Base-by-base conservation (phyloP, 2,329 filamentous ascomycete genomes). In the Aspergillus costaricaensis region DNA sequence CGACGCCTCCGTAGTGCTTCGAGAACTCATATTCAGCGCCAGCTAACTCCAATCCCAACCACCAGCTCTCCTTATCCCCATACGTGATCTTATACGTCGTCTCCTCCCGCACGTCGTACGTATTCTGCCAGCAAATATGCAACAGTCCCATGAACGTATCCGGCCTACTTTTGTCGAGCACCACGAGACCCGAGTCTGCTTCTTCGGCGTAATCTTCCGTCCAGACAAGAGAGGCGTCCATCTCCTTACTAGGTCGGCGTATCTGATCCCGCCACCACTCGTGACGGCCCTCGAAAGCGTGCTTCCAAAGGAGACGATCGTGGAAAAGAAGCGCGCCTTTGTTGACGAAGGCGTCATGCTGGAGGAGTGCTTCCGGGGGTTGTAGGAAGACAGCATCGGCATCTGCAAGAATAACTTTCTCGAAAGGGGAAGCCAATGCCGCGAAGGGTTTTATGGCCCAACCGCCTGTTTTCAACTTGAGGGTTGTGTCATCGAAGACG, bases 371-470 rank as follows among this genome's bases (percentile, higher is more conserved):
- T n/a, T 62, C 60, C 1, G 60, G 60, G 1, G 38, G 52, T 43
- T 62, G 60, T 1, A 62, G 51, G 12, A 62, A 62, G 0, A 59
- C 60, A 0, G 57, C 60, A 17, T 62, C 60, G 0, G 57, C 52
- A 15, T 59, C 60, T 8, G 32, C 60, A 15, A 62, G 32, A 3
- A 62, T 56, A 3, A 62, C 48, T 2, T 27, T 32, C n/a, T 62
- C 57, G 25, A 59, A 62, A 10, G 21, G 57, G 4, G 60, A 54
- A 5, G 12, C 60, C 4, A 62, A 27, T 3, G 60, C 60, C 9
- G 60, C 60, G 17, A 62, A 62, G 3, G 57, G 47, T 19, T 62
- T 62, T 8, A 59, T 53, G 12, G 57, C 60, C 60, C 60, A 62
- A 1, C 56, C 60, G 39, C 60, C 60, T 0, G 47, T 25, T 27